Evolutionary conservation across 345 rosid species (phyloP).

Genomic region (Hibiscus tridactylites): DNA sequence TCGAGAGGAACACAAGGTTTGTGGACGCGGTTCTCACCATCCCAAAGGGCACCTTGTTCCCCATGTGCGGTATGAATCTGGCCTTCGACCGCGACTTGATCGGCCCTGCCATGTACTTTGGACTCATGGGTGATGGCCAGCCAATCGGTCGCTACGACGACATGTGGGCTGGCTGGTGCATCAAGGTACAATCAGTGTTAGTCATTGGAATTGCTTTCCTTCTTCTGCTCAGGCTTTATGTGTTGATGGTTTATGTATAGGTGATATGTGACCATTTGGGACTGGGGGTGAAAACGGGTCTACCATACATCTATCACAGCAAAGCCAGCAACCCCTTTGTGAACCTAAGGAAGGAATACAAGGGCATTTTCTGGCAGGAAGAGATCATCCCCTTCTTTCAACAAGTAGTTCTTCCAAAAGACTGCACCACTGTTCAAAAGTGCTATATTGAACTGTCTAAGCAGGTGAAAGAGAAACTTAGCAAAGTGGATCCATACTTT

Average conservation of each 20-base stretch:
- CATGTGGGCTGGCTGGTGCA: slow-evolving; percentile 99
- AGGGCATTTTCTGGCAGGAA: neutral
- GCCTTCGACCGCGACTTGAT: slow-evolving; percentile 80
- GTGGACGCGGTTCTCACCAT: slow-evolving; percentile 92
- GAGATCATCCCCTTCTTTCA: neutral
- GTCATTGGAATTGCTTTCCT: neutral
- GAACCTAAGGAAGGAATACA: neutral
- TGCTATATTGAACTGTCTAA: neutral
- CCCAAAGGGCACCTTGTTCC: slow-evolving; percentile 92
- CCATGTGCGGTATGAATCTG: slow-evolving; percentile 98
- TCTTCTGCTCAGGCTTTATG: neutral
- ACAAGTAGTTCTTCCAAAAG: neutral
- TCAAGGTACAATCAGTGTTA: neutral
- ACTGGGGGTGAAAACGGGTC: neutral
- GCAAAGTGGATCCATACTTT: neutral
- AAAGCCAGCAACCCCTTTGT: neutral
- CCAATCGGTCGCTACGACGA: slow-evolving; percentile 92
- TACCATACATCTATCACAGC: neutral
- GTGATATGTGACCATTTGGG: neutral
- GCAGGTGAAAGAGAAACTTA: neutral
- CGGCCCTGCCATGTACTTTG: slow-evolving; percentile 98
- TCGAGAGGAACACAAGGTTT: slow-evolving; percentile 80
- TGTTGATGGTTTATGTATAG: neutral
- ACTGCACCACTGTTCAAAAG: neutral
- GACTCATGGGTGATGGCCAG: slow-evolving; percentile 99